These are phyloP conservation scores for Cordyceps cicadae DNA, from an alignment of 2,329 filamentous ascomycete species.

Conservation along the genomic window DNA sequence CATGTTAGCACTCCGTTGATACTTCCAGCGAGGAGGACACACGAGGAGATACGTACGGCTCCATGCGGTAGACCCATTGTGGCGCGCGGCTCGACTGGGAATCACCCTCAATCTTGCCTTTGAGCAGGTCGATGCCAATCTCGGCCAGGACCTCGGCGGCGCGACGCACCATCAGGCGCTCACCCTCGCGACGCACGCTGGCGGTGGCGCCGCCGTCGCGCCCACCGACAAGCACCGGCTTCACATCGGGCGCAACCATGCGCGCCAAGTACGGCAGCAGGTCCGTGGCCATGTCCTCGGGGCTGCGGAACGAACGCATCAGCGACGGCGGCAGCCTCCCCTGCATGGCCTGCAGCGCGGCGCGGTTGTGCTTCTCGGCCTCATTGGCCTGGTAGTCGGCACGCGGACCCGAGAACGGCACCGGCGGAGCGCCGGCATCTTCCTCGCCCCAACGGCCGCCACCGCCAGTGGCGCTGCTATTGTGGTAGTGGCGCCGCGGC, in stretches of 20 bases:
- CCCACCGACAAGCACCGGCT: slow-evolving; percentile 72
- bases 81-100: slow-evolving; percentile 49
- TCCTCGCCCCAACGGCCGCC: slow-evolving; percentile 40
- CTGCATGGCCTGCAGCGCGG: slow-evolving; percentile 66
- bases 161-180: slow-evolving; percentile 71
- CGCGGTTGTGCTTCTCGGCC: slow-evolving; percentile 67
- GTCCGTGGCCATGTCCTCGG: slow-evolving; percentile 69
- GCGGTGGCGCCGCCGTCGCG: slow-evolving; percentile 59
- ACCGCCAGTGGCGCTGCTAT: slow-evolving; percentile 27
- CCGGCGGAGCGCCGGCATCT: slow-evolving; percentile 37
- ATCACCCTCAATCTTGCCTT: slow-evolving; percentile 67
- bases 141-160: slow-evolving; percentile 79
- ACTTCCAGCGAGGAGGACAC: slow-evolving; percentile 13
- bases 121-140: slow-evolving; percentile 72
- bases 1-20: not conserved
- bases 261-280: slow-evolving; percentile 77
- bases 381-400: slow-evolving; percentile 79
- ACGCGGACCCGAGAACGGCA: slow-evolving; percentile 73
- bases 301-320: slow-evolving; percentile 68
- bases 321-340: slow-evolving; percentile 63
- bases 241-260: slow-evolving; percentile 81
- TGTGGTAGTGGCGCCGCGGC: slow-evolving; percentile 39
- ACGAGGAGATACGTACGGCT: slow-evolving; percentile 57
- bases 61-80: slow-evolving; percentile 86
- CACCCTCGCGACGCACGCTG: slow-evolving; percentile 78